Evolutionary conservation across 768 basidiomycete species (phyloP), one percentile per base, ranked within the genome.

Genomic region (Tulasnella sp.): DNA sequence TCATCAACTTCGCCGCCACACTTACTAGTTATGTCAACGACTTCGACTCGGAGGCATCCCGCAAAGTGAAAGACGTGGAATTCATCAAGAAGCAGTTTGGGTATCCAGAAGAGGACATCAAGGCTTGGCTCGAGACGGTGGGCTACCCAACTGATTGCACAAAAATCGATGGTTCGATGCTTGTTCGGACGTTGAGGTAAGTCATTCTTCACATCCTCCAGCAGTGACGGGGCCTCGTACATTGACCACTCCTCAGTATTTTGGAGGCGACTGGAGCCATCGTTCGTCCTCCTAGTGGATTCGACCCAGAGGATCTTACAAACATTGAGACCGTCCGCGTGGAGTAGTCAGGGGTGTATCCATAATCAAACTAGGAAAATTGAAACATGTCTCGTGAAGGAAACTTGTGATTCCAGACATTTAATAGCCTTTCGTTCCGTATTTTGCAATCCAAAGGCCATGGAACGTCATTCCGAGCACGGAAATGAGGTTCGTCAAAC

Each of bases 81-180:
- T 98, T 94, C 83, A 93, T 98, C 82, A 89, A 89, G 83, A 85
- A 87, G 16, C 91, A 89, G 75, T 98, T 97, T 82, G 93, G 93
- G 0, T 97, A 98, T 83, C 88, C 90, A 3, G 90, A 92, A 78
- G 89, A 91, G 79, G 97, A 99, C 84, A 91, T 98, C 81, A 87
- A 91, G 94, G 91, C 91, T 31, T 97, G 96, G 96, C 86, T 97
- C 81, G 86, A 88, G 82, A 93, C 93, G 6, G 95, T 97, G 27
- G 87, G 86, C 4, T 97, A 95, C 84, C 91, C 94, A 3, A 81
- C 87, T 16, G 89, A 92, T 83, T 93, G 94, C 82, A 84, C 87
- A 1, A 86, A 85, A 46, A 92, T 97, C 71, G 89, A 92, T 9
- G 86, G 85, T n/a, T 85, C 88, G 40, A 91, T 95, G 21, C 88